A percentile compares a stretch with the other conserved stretches of the same genome.
phyloP scores from a whole-genome alignment of 139 green algal genomes.

The Chlamydomonas incerta region DNA sequence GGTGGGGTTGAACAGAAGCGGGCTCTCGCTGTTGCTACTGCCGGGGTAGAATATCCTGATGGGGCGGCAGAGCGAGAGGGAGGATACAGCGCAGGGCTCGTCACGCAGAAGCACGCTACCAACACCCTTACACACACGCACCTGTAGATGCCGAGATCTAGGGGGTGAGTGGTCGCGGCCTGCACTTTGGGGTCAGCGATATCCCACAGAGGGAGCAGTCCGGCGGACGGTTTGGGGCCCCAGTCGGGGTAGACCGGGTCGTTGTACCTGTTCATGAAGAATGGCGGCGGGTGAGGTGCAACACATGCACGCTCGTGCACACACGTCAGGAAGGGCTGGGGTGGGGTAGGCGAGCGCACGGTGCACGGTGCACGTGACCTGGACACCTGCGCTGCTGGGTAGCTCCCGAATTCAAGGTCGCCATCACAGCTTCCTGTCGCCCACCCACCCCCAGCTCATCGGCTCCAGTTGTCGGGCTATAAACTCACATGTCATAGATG shows the following conservation, averaged over 20 bases:
- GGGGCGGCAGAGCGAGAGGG: neutral
- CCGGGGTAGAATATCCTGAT: constrained; percentile 21
- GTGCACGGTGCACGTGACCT: neutral
- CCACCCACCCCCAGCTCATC: too few species aligned
- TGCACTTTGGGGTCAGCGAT: too few species aligned
- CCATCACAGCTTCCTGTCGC: neutral
- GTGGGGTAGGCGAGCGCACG: too few species aligned
- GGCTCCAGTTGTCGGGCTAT: neutral
- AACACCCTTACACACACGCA: neutral
- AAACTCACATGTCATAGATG: constrained; percentile 3
- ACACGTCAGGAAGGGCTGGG: too few species aligned
- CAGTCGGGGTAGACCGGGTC: neutral
- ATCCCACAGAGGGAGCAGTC: neutral
- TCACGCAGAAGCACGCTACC: too few species aligned
- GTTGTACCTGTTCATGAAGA: neutral
- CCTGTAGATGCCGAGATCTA: neutral
- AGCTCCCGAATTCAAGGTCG: neutral
- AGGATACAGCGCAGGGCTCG: too few species aligned
- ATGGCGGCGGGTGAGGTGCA: too few species aligned
- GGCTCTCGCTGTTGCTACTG: neutral
- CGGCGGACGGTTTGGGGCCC: neutral
- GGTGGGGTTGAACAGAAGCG: neutral
- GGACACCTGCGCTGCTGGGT: neutral
- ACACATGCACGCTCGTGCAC: too few species aligned
- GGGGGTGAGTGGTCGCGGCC: neutral